phyloP scores from a whole-genome alignment of 2,329 filamentous ascomycete species.

The Trichoderma sp. region DNA sequence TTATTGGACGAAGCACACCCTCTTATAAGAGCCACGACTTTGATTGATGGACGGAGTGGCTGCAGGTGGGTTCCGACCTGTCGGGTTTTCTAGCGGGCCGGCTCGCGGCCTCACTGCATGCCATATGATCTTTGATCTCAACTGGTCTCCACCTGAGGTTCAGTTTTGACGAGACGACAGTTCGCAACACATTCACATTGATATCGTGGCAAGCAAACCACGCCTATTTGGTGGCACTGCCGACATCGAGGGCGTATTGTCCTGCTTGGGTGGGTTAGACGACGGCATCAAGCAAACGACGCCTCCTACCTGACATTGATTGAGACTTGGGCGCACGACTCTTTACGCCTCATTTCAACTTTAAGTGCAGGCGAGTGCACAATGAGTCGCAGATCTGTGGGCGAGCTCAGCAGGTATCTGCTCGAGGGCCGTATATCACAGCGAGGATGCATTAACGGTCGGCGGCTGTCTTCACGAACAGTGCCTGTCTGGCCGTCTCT shows the following conservation, averaged over 20 bases:
- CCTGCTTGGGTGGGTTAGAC: not conserved
- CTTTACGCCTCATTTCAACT: not conserved
- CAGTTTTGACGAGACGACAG: not conserved
- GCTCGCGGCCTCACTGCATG: conserved; percentile 21
- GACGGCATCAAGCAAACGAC: not conserved
- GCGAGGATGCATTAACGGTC: conserved; percentile 39
- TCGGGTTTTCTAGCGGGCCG: conserved; percentile 30
- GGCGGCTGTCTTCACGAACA: conserved; percentile 22
- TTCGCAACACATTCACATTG: not conserved
- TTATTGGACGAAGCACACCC: not conserved
- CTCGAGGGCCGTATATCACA: conserved; percentile 44
- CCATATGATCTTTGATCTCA: not conserved
- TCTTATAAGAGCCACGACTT: not conserved
- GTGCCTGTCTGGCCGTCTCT: conserved; percentile 19
- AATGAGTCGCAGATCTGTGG: conserved; percentile 46
- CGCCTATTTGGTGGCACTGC: not conserved
- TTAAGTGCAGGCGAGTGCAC: not conserved
- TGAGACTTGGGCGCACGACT: not conserved
- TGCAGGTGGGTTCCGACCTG: not conserved
- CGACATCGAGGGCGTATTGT: not conserved
- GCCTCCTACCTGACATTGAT: not conserved
- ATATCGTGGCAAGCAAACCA: not conserved
- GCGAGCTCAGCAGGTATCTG: conserved; percentile 48
- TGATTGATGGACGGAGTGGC: not conserved
- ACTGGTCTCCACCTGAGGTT: conserved; percentile 13